Evolutionary conservation across 1,284 basidiomycete genomes (phyloP), one percentile per base, ranked within the genome.

Genomic region (Ganoderma lingzhi): DNA sequence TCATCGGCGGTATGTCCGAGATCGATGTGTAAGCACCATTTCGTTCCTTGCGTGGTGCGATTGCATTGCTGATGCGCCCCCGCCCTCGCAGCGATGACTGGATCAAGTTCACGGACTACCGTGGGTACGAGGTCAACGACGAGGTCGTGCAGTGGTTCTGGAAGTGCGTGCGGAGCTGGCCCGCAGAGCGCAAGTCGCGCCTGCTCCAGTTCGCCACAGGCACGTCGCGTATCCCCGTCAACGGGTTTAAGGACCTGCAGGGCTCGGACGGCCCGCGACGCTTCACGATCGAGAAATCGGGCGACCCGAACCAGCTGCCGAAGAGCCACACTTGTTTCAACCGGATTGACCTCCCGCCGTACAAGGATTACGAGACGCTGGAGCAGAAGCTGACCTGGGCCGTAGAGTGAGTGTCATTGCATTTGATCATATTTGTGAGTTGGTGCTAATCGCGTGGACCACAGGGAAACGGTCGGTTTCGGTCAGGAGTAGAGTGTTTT

Each of bases 81-180:
- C 4, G 3, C 72, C 62, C 23, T 23, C 65, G 12, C 67, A 94
- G 92, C 79, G 93, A 95, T 75, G 93, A 95, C 76, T 94, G 93
- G 93, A 91, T 89, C 72, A 94, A 94, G 79, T 94, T 93, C 80
- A 95, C 93, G 28, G 93, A 95, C 79, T 95, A 94, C 78, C 90
- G 92, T 73, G 92, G 90, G 12, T 94, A 94, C 78, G 92, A 93
- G 79, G 93, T 93, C 82, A 93, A 90, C 37, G 96, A 97, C 80
- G 93, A 97, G 80, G 97, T 99, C 70, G 96, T 99, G 73, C 96
- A 98, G 80, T 99, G 98, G 98, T 99, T 99, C 90, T 99, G 98
- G 98, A 93, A 99, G 84, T 97, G 96, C 77, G 95, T 99, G 68
- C 91, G 94, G 67, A 92, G 92, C 64, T 99, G 97, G 97, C 96